A percentile compares a stretch with the other conserved stretches of the same genome.
phyloP scores from a whole-genome alignment of 2,329 filamentous ascomycete species.

The Ilyonectria sp. region DNA sequence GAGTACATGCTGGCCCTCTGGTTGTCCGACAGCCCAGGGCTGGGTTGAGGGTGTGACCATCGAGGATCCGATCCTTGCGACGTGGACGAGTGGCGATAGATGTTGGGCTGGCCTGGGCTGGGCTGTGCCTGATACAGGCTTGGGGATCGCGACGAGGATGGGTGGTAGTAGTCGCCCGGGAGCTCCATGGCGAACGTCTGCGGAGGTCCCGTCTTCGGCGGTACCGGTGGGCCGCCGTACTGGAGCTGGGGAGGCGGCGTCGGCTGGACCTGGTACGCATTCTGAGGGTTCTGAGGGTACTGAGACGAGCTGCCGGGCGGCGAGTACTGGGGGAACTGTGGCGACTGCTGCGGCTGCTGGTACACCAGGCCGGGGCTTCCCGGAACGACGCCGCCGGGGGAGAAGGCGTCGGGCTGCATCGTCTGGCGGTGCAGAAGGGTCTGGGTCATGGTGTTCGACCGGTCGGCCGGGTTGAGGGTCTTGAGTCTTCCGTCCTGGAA shows the following conservation, averaged over 20 bases:
- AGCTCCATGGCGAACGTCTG: slow-evolving; percentile 58
- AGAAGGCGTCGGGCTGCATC: slow-evolving; percentile 4
- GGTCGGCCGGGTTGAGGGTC: slow-evolving; percentile 70
- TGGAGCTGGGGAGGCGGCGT: slow-evolving; percentile 8
- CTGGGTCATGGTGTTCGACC: slow-evolving; percentile 52
- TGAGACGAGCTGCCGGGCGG: slow-evolving; percentile 28
- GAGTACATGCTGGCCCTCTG: slow-evolving; percentile 48
- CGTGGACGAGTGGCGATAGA: slow-evolving; percentile 45
- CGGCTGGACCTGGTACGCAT: slow-evolving; percentile 36
- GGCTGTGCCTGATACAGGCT: slow-evolving; percentile 44
- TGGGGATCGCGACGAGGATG: slow-evolving; percentile 52
- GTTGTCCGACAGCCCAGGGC: slow-evolving; percentile 38
- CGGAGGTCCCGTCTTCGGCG: slow-evolving; percentile 38
- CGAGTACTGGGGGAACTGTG: slow-evolving; percentile 35
- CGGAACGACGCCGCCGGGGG: slow-evolving; percentile 8
- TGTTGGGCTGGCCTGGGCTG: slow-evolving; percentile 35
- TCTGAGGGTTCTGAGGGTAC: slow-evolving; percentile 34
- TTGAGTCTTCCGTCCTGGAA: slow-evolving; percentile 75
- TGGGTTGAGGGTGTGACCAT: slow-evolving; percentile 59
- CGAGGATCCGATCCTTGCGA: slow-evolving; percentile 50
- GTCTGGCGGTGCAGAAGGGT: slow-evolving; percentile 58
- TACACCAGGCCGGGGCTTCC: slow-evolving; percentile 41
- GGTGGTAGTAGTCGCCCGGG: slow-evolving; percentile 65
- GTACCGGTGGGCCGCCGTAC: slow-evolving; percentile 44
- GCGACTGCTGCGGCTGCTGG: slow-evolving; percentile 45